These are phyloP conservation scores for Rhizoclosmatium hyalinum DNA, from an alignment of 371 early-diverging fungal species.

Conservation along the genomic window DNA sequence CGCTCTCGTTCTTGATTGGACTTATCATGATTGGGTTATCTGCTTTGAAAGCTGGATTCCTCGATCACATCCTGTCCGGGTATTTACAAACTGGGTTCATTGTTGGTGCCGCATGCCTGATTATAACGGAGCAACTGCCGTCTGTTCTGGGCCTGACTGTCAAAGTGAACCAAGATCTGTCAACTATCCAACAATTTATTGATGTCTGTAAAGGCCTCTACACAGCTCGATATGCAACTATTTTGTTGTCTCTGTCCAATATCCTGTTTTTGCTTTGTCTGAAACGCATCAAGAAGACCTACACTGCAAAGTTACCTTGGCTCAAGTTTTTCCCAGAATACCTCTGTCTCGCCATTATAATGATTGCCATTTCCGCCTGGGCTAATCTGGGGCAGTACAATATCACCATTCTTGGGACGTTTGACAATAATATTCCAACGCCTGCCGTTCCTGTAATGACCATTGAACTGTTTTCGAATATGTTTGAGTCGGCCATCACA, in stretches of 20 bases:
- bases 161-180: conserved; percentile 15
- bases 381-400: conserved; percentile 24
- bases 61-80: conserved; percentile 48
- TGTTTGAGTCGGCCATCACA: conserved; percentile 35
- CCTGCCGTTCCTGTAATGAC: conserved; percentile 29
- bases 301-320: neutral
- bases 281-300: conserved; percentile 29
- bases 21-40: conserved; percentile 36
- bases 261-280: conserved; percentile 40
- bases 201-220: conserved; percentile 13
- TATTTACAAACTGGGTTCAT: conserved; percentile 40
- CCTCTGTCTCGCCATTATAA: conserved; percentile 37
- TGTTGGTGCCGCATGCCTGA: conserved; percentile 35
- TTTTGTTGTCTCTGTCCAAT: conserved; percentile 33
- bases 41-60: conserved; percentile 44
- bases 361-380: conserved; percentile 24
- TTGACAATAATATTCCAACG: conserved; percentile 32
- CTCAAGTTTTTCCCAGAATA: conserved; percentile 40
- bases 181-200: conserved; percentile 35
- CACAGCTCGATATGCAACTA: conserved; percentile 27
- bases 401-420: conserved; percentile 38
- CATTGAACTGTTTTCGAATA: conserved; percentile 26
- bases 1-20: conserved; percentile 43
- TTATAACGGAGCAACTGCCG: conserved; percentile 49
- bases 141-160: conserved; percentile 38